These are phyloP conservation scores for Myriosclerotinia duriaeana DNA, from an alignment of 2,329 filamentous ascomycete genomes.

Conservation along the genomic window DNA sequence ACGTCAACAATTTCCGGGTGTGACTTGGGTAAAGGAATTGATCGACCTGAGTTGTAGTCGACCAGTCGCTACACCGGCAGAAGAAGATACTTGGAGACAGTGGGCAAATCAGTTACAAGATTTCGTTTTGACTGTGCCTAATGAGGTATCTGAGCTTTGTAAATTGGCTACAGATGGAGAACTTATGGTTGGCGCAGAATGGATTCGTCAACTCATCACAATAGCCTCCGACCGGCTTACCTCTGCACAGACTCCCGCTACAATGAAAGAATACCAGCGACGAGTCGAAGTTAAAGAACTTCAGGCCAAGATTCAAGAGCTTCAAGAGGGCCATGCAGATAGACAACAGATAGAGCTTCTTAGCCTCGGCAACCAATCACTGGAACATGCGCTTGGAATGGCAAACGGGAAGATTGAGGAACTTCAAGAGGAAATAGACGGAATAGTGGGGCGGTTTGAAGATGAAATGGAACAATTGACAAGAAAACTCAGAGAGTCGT, in stretches of 20 bases:
- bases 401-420: background rate
- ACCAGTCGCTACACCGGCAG: background rate
- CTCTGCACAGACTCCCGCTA: background rate
- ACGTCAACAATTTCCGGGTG: constrained; percentile 8
- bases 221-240: background rate
- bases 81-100: background rate
- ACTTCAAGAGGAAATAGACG: background rate
- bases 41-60: background rate
- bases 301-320: constrained; percentile 1
- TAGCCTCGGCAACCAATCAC: background rate
- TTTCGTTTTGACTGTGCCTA: background rate
- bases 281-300: background rate
- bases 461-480: constrained; percentile 11
- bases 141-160: background rate
- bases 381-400: background rate
- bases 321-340: background rate
- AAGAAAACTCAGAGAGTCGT: background rate
- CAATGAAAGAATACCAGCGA: constrained; percentile 5
- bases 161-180: background rate
- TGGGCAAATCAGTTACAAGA: constrained; percentile 1
- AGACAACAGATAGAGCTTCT: background rate
- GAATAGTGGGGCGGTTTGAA: background rate
- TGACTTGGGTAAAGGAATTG: constrained; percentile 15
- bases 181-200: constrained; percentile 10
- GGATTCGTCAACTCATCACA: constrained; percentile 15